phyloP scores from a whole-genome alignment of 2,329 filamentous ascomycete species.

The Monosporascus sp. region DNA sequence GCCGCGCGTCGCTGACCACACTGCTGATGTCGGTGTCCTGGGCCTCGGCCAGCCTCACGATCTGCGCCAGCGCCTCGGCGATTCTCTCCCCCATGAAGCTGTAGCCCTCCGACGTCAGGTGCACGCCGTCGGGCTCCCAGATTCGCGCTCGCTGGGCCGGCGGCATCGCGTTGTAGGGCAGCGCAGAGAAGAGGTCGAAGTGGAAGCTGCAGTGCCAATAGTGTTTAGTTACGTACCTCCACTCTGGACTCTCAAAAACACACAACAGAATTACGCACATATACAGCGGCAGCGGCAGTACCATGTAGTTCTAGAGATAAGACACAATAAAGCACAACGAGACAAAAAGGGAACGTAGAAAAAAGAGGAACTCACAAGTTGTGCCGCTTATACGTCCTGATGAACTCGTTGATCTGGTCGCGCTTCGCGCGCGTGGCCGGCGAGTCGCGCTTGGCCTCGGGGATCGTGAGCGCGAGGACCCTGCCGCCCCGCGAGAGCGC shows the following conservation, averaged over 20 bases:
- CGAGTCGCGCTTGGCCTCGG: slow-evolving; percentile 38
- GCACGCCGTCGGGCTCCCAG: slow-evolving; percentile 55
- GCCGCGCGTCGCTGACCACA: slow-evolving; percentile 18
- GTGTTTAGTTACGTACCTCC: not conserved
- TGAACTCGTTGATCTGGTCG: slow-evolving; percentile 46
- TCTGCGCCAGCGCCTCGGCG: slow-evolving; percentile 44
- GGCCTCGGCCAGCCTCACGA: slow-evolving; percentile 32
- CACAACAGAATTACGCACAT: not conserved
- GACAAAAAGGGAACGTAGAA: not conserved
- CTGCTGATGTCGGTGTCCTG: slow-evolving; percentile 26
- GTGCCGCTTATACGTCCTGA: slow-evolving; percentile 41
- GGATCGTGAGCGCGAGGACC: slow-evolving; percentile 59
- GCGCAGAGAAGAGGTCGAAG: slow-evolving; percentile 49
- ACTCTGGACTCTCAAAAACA: no score
- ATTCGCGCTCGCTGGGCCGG: slow-evolving; percentile 40
- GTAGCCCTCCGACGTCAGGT: slow-evolving; percentile 55
- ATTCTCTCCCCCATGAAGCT: slow-evolving; percentile 56
- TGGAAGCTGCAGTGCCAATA: slow-evolving; percentile 36
- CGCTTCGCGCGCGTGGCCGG: slow-evolving; percentile 30
- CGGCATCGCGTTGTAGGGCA: slow-evolving; percentile 49
- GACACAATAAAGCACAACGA: not conserved
- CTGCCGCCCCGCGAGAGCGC: slow-evolving; percentile 45
- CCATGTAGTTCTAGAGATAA: not conserved
- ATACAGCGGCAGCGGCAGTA: not conserved
- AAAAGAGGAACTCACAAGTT: slow-evolving; percentile 43